Evolutionary conservation across 179 eudicot species (phyloP).

Genomic region (Beta corolliflora): DNA sequence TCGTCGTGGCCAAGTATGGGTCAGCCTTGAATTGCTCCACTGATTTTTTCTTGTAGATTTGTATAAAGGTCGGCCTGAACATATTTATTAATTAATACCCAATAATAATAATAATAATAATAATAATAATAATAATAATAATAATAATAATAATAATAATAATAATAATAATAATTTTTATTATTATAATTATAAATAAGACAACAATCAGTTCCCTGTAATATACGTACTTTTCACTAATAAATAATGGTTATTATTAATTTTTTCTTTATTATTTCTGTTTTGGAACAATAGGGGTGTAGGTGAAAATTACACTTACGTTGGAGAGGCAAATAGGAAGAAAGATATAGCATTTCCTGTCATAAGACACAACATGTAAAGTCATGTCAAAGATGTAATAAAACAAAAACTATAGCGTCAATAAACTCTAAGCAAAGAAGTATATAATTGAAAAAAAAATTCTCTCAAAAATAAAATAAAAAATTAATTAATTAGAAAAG

Average conservation of each 20-base stretch:
- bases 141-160: not conserved
- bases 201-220: not conserved
- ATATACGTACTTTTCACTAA: not conserved
- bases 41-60: slow-evolving; percentile 35
- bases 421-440: not conserved
- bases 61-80: slow-evolving; percentile 41
- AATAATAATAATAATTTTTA: not conserved
- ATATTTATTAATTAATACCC: not conserved
- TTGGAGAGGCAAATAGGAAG: slow-evolving; percentile 44
- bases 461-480: not conserved
- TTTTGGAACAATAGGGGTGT: not conserved
- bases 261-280: too few species aligned
- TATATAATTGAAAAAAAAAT: not conserved
- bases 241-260: too few species aligned
- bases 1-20: slow-evolving; percentile 44
- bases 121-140: not conserved
- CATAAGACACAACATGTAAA: too few species aligned
- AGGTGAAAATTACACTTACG: slow-evolving; percentile 28
- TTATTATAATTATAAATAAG: not conserved
- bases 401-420: not conserved
- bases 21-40: slow-evolving; percentile 44
- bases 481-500: not conserved
- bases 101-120: too few species aligned
- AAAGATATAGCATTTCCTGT: slow-evolving; percentile 46
- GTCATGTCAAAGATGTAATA: too few species aligned